Percentiles rank a stretch among this genome's conserved stretches.
Evolutionary conservation across 1,284 basidiomycete species (phyloP).

Genomic region (Heterobasidion irregulare): DNA sequence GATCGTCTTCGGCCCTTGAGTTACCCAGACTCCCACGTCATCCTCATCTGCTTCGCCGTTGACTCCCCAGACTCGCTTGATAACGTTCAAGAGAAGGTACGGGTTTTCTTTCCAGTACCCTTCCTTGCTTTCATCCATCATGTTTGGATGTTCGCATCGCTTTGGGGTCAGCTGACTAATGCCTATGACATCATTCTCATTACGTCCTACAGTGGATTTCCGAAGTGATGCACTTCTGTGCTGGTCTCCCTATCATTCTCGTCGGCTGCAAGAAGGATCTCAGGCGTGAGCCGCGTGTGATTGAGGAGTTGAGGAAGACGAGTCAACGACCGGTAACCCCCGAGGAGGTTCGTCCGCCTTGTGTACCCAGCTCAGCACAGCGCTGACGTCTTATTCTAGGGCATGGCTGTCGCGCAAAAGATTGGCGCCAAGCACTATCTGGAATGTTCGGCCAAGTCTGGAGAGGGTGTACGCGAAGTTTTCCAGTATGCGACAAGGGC

Average conservation of each 20-base stretch:
- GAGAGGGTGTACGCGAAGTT: conserved; percentile 69
- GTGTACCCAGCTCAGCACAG: not conserved
- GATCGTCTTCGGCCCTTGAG: conserved; percentile 69
- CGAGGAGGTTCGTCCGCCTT: conserved; percentile 32
- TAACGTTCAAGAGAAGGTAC: conserved; percentile 76
- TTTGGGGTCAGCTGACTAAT: not conserved
- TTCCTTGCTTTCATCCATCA: not conserved
- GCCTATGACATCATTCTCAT: not conserved
- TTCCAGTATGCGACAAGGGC: conserved; percentile 70
- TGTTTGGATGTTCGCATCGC: not conserved
- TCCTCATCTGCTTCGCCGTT: conserved; percentile 74
- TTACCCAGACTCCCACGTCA: conserved; percentile 74
- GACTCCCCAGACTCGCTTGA: conserved; percentile 73
- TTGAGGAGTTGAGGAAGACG: conserved; percentile 54
- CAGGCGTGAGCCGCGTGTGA: conserved; percentile 41
- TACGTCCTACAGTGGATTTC: conserved; percentile 55
- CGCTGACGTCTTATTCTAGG: conserved; percentile 26
- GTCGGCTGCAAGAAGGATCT: conserved; percentile 77
- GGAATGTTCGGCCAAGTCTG: conserved; percentile 68
- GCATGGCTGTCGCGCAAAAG: conserved; percentile 65
- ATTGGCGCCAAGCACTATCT: conserved; percentile 70
- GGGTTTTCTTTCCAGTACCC: conserved; percentile 13
- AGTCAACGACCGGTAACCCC: conserved; percentile 53
- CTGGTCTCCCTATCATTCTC: conserved; percentile 65
- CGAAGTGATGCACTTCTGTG: conserved; percentile 75